phyloP scores from a whole-genome alignment of 2,329 filamentous ascomycete species.

The Cladosporium sp. region DNA sequence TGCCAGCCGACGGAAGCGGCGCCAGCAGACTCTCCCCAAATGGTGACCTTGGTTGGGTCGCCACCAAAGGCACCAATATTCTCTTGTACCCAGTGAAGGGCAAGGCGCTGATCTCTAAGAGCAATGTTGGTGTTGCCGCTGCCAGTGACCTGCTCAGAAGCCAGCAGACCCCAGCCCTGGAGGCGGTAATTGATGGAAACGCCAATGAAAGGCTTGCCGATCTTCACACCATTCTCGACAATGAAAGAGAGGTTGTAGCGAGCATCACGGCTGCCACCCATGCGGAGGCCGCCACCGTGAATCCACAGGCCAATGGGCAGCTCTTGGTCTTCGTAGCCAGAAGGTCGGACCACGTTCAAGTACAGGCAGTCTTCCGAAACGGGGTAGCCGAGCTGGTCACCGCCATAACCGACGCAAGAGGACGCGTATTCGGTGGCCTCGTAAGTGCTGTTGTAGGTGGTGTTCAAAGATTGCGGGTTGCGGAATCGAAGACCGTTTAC shows the following conservation, averaged over 20 bases:
- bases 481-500: constrained; percentile 29
- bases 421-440: constrained; percentile 38
- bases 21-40: constrained; percentile 30
- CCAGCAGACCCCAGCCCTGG: constrained; percentile 63
- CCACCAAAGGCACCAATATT: constrained; percentile 61
- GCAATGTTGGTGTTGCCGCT: constrained; percentile 49
- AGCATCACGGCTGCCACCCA: constrained; percentile 43
- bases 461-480: constrained; percentile 29
- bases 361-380: constrained; percentile 55
- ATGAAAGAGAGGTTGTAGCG: constrained; percentile 60
- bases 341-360: constrained; percentile 55
- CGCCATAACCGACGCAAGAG: constrained; percentile 37
- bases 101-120: constrained; percentile 39
- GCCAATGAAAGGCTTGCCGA: constrained; percentile 48
- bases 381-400: constrained; percentile 29
- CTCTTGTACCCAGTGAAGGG: constrained; percentile 40
- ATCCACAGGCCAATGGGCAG: constrained; percentile 44
- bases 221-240: constrained; percentile 41
- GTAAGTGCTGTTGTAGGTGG: constrained; percentile 34
- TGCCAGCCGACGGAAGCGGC: constrained; percentile 40
- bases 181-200: constrained; percentile 60
- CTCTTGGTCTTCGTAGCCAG: constrained; percentile 36
- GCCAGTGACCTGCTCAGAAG: constrained; percentile 47
- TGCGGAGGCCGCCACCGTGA: constrained; percentile 43
- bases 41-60: constrained; percentile 52